Base-by-base conservation (phyloP, 2,329 filamentous ascomycete genomes). In the Aspergillaceae sp. region DNA sequence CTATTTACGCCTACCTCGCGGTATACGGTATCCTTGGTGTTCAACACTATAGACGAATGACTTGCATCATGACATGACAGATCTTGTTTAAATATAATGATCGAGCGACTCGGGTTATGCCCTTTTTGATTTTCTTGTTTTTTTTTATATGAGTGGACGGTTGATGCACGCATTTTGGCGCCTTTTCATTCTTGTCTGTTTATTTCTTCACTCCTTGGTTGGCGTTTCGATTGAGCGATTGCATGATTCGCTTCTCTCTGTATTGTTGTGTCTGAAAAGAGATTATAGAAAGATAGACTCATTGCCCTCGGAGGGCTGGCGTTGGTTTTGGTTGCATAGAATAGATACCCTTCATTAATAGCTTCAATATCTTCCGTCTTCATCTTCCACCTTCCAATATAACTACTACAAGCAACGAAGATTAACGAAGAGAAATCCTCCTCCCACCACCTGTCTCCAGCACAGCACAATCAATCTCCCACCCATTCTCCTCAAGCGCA, bases 381-480 rank as follows among this genome's bases (percentile, higher is more conserved):
- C 19, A 19, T 19, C 19, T 19, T 19, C 19, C 19, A 19, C 19
- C 19, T 19, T 19, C 19, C 19, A 19, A 19, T 19, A 19, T 19
- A 19, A 19, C 19, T 2, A 19, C 19, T 19, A 19, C 19, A 19
- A 9, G 5, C 8, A 9, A 9, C 30, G 8, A 32, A 6, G 8
- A 26, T 38, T 9, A 38, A 38, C 5, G 8, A 19, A 38, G 27
- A 30, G 32, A 40, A 43, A 73, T 50, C 48, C 70, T 62, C 45
- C 59, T 57, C 7, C 77, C 80, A 41, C 76, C 70, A 48, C 68
- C 73, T 11, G 83, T 88, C 69, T 89, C 84, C 55, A 90, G 68
- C 4, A 80, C 82, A 35, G 74, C 74, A 43, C 73, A 73, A 46
- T 79, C 69, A 41, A 86, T 55, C 64, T 89, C 78, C 86, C 86